Conservation (phyloP, 805 yeast genomes). For the Saturnispora quitensis region DNA sequence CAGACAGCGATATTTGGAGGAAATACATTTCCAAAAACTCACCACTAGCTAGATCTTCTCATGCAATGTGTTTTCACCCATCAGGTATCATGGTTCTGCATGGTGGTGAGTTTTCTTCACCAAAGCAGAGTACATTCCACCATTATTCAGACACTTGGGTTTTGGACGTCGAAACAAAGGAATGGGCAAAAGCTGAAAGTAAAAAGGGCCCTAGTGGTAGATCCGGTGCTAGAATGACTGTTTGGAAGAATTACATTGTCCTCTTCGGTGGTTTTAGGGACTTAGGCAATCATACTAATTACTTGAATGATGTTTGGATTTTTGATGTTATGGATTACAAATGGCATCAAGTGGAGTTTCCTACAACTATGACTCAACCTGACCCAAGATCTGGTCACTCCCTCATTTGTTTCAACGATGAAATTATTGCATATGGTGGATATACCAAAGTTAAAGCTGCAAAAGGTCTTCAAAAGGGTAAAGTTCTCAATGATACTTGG, state of each 20-base stretch:
- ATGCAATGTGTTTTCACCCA: slow-evolving; percentile 89
- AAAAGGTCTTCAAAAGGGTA: slow-evolving; percentile 85
- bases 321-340: slow-evolving; percentile 84
- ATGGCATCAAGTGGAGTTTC: slow-evolving; percentile 86
- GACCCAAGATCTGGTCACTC: slow-evolving; percentile 95
- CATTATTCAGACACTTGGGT: slow-evolving; percentile 97
- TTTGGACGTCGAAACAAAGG: slow-evolving; percentile 71
- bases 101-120: slow-evolving; percentile 97
- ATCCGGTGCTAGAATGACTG: slow-evolving; percentile 85
- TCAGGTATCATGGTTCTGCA: slow-evolving; percentile 77
- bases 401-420: slow-evolving; percentile 55
- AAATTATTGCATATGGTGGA: slow-evolving; percentile 87
- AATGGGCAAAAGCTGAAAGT: slow-evolving; percentile 81
- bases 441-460: slow-evolving; percentile 87
- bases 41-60: slow-evolving; percentile 90
- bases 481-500: slow-evolving; percentile 83
- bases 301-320: slow-evolving; percentile 81
- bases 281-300: slow-evolving; percentile 73
- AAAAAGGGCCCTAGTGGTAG: slow-evolving; percentile 71
- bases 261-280: slow-evolving; percentile 92
- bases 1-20: slow-evolving; percentile 78
- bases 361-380: slow-evolving; percentile 70
- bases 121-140: slow-evolving; percentile 90
- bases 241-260: slow-evolving; percentile 84
- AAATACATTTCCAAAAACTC: slow-evolving; percentile 69